Evolutionary conservation across 129 eudicot species (phyloP).

Genomic region (Saposhnikovia divaricata): DNA sequence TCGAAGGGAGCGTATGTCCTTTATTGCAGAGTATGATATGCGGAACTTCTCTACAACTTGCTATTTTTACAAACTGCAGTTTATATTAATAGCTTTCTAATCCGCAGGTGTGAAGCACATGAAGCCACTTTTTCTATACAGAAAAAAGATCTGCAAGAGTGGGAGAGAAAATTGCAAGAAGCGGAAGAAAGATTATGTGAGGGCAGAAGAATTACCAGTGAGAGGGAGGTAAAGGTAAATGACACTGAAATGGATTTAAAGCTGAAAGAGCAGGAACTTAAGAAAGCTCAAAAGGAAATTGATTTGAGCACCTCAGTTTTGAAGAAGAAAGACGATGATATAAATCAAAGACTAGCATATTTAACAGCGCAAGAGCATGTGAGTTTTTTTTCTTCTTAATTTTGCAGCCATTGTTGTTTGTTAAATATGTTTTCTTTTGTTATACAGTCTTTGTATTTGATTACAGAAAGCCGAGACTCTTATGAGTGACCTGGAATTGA

Average conservation of each 20-base stretch:
- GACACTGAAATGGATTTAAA: constrained; percentile 31
- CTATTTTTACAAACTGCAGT: background rate
- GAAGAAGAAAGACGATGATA: constrained; percentile 49
- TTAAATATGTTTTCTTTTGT: constrained; percentile 4
- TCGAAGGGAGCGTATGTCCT: constrained; percentile 45
- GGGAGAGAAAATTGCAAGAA: constrained; percentile 82
- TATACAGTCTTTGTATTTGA: background rate
- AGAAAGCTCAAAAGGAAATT: constrained; percentile 36
- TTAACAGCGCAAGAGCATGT: constrained; percentile 55
- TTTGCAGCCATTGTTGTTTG: background rate
- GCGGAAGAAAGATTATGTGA: constrained; percentile 75
- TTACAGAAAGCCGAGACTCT: constrained; percentile 59
- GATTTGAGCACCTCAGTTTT: constrained; percentile 34
- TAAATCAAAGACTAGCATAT: constrained; percentile 33
- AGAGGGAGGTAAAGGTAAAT: too few species aligned
- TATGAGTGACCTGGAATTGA: background rate
- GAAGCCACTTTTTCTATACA: constrained; percentile 41
- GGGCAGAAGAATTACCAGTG: constrained; percentile 32
- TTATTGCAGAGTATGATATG: constrained; percentile 63
- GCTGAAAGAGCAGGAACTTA: constrained; percentile 50
- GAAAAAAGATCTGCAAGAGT: constrained; percentile 57
- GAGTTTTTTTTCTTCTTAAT: constrained; percentile 21
- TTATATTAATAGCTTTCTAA: background rate
- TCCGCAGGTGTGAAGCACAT: constrained; percentile 60
- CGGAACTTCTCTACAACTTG: background rate